Evolutionary conservation across 169 alveolate species (phyloP).

Genomic region (Cryptosporidium viatorum): DNA sequence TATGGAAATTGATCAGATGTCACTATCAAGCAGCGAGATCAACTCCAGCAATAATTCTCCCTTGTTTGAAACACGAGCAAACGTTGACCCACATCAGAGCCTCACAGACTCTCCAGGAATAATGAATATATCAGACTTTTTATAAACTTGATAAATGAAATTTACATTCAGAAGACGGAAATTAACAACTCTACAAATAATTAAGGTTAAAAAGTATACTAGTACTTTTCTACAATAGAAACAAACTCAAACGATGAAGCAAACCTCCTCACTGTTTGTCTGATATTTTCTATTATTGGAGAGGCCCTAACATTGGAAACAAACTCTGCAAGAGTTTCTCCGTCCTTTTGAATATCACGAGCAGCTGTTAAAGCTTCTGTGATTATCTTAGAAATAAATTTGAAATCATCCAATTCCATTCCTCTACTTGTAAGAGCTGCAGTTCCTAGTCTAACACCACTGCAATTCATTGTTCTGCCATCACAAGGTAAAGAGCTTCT

Average conservation of each 20-base stretch:
- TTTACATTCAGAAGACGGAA: neutral
- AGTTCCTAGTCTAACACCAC: constrained; percentile 87
- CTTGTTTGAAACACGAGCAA: constrained; percentile 5
- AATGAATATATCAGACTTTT: constrained; percentile 24
- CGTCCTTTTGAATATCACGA: constrained; percentile 75
- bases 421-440: constrained; percentile 88
- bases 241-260: constrained; percentile 31
- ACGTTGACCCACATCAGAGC: neutral
- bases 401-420: constrained; percentile 79
- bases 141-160: neutral
- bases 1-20: constrained; percentile 58
- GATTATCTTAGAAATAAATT: constrained; percentile 80
- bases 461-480: constrained; percentile 81
- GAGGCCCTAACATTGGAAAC: neutral
- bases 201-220: neutral
- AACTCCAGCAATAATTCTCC: constrained; percentile 51
- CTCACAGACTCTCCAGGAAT: constrained; percentile 38
- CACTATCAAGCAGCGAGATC: constrained; percentile 45
- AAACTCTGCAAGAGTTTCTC: constrained; percentile 50
- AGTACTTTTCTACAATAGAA: neutral
- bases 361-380: constrained; percentile 73
- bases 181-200: neutral
- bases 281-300: constrained; percentile 12
- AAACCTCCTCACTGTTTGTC: constrained; percentile 4
- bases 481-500: constrained; percentile 88